A percentile compares a stretch with the other conserved stretches of the same genome.
Evolutionary conservation across 1,284 basidiomycete genomes (phyloP).

Genomic region (Ceratobasidium theobromae): DNA sequence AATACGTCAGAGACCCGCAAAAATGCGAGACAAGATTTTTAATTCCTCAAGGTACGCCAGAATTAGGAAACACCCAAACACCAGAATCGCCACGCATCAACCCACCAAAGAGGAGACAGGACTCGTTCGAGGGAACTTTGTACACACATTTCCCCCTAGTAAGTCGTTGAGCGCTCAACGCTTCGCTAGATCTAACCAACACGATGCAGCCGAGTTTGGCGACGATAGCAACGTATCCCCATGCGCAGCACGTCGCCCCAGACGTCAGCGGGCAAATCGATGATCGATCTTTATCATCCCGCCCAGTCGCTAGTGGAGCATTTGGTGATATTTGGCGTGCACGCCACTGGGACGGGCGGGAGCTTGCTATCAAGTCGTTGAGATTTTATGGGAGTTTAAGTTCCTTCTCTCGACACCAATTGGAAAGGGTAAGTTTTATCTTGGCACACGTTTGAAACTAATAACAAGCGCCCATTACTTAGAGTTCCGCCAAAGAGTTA

Average conservation of each 20-base stretch:
- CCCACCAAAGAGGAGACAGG: neutral
- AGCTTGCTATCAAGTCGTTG: slow-evolving; percentile 8
- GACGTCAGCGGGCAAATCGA: neutral
- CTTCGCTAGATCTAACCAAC: too few species aligned
- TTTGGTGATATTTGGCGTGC: slow-evolving; percentile 16
- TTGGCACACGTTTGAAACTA: too few species aligned
- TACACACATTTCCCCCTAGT: slow-evolving; percentile 19
- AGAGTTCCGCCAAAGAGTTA: slow-evolving; percentile 2
- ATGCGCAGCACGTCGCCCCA: neutral
- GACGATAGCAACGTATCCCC: neutral
- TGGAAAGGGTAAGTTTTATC: slow-evolving; percentile 18
- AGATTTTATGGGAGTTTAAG: neutral
- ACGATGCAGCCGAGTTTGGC: neutral
- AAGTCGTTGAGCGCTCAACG: too few species aligned
- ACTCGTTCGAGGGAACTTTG: too few species aligned
- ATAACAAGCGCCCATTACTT: neutral
- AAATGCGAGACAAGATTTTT: slow-evolving; percentile 16
- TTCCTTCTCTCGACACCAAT: neutral
- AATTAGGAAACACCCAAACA: neutral
- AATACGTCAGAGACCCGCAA: neutral
- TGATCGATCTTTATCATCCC: neutral
- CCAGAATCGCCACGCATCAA: neutral
- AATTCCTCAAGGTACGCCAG: neutral
- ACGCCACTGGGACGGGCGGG: neutral
- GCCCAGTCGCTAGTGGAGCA: neutral